A percentile compares a stretch with the other conserved stretches of the same genome.
phyloP scores from a whole-genome alignment of 306 rosid genomes.

The Comarum palustre region DNA sequence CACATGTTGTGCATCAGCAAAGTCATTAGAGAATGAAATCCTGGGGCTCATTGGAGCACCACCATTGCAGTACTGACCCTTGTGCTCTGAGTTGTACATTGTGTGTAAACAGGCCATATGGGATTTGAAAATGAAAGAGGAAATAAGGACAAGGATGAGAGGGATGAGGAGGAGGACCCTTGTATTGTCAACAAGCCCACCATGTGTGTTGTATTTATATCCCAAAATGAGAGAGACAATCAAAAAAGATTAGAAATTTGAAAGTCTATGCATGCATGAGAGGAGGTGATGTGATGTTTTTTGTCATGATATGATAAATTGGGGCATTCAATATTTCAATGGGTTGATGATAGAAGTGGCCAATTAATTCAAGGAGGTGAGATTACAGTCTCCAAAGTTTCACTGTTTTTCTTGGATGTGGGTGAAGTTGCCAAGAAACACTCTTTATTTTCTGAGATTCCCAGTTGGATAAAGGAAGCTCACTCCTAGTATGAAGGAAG shows the following conservation, averaged over 20 bases:
- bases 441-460: constrained; percentile 26
- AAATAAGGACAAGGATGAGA: constrained; percentile 5
- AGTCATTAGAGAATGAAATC: constrained; percentile 88
- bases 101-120: constrained; percentile 75
- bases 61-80: constrained; percentile 25
- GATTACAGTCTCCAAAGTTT: constrained; percentile 30
- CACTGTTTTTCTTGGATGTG: constrained; percentile 42
- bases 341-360: constrained; percentile 26
- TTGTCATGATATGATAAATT: constrained; percentile 58
- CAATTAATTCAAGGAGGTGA: constrained; percentile 26
- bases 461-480: constrained; percentile 17
- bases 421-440: constrained; percentile 41
- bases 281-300: constrained; percentile 55
- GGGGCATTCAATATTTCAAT: constrained; percentile 32
- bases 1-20: constrained; percentile 66
- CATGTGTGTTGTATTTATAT: constrained; percentile 46
- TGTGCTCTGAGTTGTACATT: constrained; percentile 66
- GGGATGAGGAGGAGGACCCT: constrained; percentile 32
- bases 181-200: constrained; percentile 32
- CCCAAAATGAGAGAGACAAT: constrained; percentile 5
- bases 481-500: constrained; percentile 6
- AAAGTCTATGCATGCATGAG: constrained; percentile 35
- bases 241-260: not conserved
- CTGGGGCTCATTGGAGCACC: constrained; percentile 80
- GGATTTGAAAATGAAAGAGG: constrained; percentile 42